Conservation (phyloP, 1,284 basidiomycete genomes). For the Spongispora temasekensis region DNA sequence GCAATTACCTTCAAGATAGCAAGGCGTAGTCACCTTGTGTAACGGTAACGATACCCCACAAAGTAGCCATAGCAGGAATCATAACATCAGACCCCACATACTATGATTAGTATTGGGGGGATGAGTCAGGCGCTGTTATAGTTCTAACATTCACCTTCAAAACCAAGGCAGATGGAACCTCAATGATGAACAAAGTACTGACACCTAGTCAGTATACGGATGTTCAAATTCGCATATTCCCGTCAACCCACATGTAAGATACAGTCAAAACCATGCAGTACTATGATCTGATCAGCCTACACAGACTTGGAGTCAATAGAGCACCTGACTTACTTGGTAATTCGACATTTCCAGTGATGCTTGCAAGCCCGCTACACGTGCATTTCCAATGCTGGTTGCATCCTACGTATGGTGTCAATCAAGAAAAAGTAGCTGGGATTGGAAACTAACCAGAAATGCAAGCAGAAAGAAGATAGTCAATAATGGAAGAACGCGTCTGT, state of each 20-base stretch:
- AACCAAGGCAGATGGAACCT: constrained; percentile 21
- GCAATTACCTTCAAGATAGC: constrained; percentile 3
- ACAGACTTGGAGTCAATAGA: neutral
- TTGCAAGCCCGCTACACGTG: constrained; percentile 59
- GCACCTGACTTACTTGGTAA: constrained; percentile 36
- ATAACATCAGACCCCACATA: constrained; percentile 56
- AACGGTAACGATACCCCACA: constrained; percentile 61
- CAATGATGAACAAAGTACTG: neutral
- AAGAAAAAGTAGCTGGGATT: neutral
- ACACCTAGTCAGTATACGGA: neutral
- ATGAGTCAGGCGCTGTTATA: neutral
- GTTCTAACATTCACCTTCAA: constrained; percentile 43
- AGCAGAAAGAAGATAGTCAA: constrained; percentile 51
- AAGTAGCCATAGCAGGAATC: constrained; percentile 53
- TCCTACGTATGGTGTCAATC: constrained; percentile 17
- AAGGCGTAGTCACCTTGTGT: constrained; percentile 52
- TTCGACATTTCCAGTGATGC: constrained; percentile 52
- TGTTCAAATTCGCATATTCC: too few species aligned
- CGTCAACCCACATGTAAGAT: neutral
- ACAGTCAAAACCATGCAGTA: constrained; percentile 36
- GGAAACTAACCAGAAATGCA: constrained; percentile 45
- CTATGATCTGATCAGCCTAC: constrained; percentile 19
- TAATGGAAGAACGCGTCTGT: constrained; percentile 50
- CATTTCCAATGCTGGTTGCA: constrained; percentile 58
- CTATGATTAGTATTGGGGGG: constrained; percentile 30